Conservation (phyloP, 2,329 filamentous ascomycete genomes). For the Cladosporium colombiae region DNA sequence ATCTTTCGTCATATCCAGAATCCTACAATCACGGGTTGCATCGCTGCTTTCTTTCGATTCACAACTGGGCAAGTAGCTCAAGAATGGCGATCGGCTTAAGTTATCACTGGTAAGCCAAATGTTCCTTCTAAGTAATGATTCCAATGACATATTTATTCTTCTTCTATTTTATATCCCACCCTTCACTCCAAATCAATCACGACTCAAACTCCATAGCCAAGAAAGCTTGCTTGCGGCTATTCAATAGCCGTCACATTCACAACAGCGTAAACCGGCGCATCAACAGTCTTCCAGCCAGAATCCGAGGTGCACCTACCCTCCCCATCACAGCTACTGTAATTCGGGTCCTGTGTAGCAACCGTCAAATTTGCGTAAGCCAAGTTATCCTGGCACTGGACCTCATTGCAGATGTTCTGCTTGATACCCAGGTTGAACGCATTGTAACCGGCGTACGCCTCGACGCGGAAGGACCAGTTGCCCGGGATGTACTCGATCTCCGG, state of each 20-base stretch:
- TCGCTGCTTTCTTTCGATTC: no score
- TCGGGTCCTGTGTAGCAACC: not conserved
- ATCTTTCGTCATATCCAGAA: no score
- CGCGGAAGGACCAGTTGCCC: conserved; percentile 3
- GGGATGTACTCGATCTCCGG: conserved; percentile 4
- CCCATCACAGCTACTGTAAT: not conserved
- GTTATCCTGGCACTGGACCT: conserved; percentile 5
- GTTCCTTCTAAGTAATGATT: no score
- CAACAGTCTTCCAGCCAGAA: not conserved
- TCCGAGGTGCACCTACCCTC: not conserved
- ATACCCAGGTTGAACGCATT: conserved; percentile 11
- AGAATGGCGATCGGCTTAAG: no score
- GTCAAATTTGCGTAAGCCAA: not conserved
- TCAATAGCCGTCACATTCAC: not conserved
- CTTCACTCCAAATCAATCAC: no score
- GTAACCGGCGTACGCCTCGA: conserved; percentile 7
- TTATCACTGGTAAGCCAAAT: no score
- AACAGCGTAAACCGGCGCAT: not conserved
- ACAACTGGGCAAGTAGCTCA: no score
- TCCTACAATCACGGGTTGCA: no score
- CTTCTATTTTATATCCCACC: no score
- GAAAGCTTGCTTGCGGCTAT: not conserved
- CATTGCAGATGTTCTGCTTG: conserved; percentile 9
- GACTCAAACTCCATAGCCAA: not conserved
- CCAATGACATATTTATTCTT: no score